Evolutionary conservation across 352 stramenopile species (phyloP).

Genomic region (Globisporangium camurandrum): DNA sequence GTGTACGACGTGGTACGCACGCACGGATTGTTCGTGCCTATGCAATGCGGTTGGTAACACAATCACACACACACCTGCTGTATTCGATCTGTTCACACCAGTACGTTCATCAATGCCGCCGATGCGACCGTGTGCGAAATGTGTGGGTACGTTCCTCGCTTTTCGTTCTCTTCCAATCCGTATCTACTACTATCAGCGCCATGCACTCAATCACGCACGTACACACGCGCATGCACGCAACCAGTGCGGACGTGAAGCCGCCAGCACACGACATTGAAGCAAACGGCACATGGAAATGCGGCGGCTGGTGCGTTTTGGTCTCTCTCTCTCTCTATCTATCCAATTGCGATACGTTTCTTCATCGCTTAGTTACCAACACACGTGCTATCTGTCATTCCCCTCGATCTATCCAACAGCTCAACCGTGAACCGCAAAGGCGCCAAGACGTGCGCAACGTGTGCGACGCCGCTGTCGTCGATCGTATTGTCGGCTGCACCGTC

Average conservation of each 20-base stretch:
- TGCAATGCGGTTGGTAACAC: too few species aligned
- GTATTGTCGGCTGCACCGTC: constrained; percentile 61
- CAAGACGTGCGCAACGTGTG: constrained; percentile 55
- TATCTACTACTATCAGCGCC: too few species aligned
- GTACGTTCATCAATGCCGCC: constrained; percentile 61
- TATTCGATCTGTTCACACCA: constrained; percentile 12
- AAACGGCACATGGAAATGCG: constrained; percentile 68
- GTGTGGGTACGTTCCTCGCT: constrained; percentile 53
- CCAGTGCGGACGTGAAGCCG: constrained; percentile 49
- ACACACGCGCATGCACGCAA: not conserved
- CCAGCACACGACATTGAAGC: constrained; percentile 58
- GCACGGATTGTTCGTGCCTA: not conserved
- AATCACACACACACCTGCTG: not conserved
- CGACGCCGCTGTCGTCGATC: constrained; percentile 48
- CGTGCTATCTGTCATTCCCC: not conserved
- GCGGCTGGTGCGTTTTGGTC: constrained; percentile 35
- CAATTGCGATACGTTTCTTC: not conserved
- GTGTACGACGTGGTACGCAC: constrained; percentile 43
- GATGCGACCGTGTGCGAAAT: constrained; percentile 53
- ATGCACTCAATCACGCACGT: too few species aligned
- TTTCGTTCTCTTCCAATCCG: too few species aligned
- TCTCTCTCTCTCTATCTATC: not conserved
- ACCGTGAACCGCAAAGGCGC: constrained; percentile 51
- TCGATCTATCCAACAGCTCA: constrained; percentile 15
- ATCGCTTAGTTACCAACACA: not conserved